Conservation (phyloP, 2,329 filamentous ascomycete species). For the Hymenoscyphus scutula region DNA sequence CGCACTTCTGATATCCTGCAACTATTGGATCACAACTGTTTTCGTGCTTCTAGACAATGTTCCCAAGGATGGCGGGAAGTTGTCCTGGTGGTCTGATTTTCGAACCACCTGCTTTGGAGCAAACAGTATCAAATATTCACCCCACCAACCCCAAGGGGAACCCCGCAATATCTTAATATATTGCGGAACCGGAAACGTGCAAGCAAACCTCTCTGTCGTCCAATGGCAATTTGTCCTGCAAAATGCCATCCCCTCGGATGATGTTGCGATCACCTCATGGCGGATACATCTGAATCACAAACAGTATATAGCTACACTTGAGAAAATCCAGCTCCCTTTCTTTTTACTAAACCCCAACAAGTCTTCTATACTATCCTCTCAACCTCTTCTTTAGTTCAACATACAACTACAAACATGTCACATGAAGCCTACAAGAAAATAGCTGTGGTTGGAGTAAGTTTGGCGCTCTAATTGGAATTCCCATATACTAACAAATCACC, state of each 20-base stretch:
- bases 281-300: background rate
- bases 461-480: background rate
- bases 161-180: background rate
- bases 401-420: background rate
- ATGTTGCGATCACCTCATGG: background rate
- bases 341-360: background rate
- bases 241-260: background rate
- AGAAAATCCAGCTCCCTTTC: background rate
- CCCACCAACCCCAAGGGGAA: background rate
- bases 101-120: background rate
- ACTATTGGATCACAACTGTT: too few relatives aligned
- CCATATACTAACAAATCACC: constrained; percentile 6
- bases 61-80: background rate
- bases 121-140: background rate
- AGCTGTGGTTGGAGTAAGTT: constrained; percentile 27
- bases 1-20: too few relatives aligned
- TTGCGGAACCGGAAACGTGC: background rate
- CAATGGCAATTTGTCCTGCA: background rate
- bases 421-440: constrained; percentile 24
- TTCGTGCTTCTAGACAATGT: too few relatives aligned
- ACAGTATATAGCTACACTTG: background rate
- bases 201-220: background rate
- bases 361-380: background rate
- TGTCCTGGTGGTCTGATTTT: background rate
- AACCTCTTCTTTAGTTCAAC: background rate